Evolutionary conservation across 2,329 filamentous ascomycete species (phyloP), one percentile per base, ranked within the genome.

Genomic region (Hawksworthiomyces lignivorus): DNA sequence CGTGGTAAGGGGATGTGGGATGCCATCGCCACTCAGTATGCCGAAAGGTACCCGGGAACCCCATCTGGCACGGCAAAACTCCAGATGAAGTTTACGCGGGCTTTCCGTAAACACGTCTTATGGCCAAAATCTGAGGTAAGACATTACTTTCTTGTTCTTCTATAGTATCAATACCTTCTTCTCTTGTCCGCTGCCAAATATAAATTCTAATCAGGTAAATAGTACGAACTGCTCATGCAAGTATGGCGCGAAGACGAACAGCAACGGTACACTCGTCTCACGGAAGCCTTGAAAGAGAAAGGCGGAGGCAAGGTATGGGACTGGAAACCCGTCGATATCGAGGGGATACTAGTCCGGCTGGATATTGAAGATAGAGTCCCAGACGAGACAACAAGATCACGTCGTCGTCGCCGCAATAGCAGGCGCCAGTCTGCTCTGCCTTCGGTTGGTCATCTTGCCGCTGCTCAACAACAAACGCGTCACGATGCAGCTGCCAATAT

Each of bases 1-100:
- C 73, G 72, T 50, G 73, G 74, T 14, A 72, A 73, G 48, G 71
- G 73, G 26, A 77, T 77, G 72, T 78, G 74, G 74, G 67, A 73
- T 19, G 61, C 64, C 29, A 75, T 78, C 44, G 63, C 66, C 36
- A 54, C 53, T 5, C 64, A 69, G 43, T 77, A 64, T 46, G 45
- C 45, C 9, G 60, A 63, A 46, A 57, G 58, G 12, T 61, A 59
- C 6, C 29, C 45, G 3, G 38, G 28, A 10, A 15, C 19, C 52
- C n/a, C n/a, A n/a, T 43, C 30, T 43, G 49, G 14, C 33, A 52
- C 72, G 48, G 69, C 73, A 36, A 65, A 66, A 37, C 61, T 77
- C 5, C 74, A 78, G 50, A 77, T 78, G 74, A 72, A 70, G 52
- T 63, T 75, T 30, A 67, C 68, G 11, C 65, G 74, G 7, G 67